phyloP scores from a whole-genome alignment of 2,329 filamentous ascomycete genomes.

The Teratosphaeria epicoccoides region DNA sequence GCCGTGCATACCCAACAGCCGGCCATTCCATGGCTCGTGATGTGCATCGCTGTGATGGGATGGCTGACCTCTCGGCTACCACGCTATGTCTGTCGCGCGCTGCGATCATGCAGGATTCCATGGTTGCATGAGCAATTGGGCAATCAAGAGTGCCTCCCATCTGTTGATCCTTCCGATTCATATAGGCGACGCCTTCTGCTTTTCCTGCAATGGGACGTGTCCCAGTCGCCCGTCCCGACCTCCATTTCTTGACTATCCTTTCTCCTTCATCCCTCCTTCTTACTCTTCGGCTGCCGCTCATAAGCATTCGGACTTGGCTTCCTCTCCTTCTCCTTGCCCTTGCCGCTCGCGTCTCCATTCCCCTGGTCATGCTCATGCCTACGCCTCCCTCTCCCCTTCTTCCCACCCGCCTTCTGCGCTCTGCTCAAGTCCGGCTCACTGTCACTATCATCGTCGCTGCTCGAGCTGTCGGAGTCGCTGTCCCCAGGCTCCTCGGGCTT shows the following conservation, averaged over 20 bases:
- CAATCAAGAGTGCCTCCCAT: no score
- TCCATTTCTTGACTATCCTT: no score
- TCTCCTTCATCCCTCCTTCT: constrained; percentile 19
- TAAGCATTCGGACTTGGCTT: constrained; percentile 70
- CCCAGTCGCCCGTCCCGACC: no score
- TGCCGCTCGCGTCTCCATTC: constrained; percentile 20
- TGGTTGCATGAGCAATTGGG: no score
- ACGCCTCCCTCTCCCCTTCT: constrained; percentile 43
- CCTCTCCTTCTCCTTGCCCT: constrained; percentile 33
- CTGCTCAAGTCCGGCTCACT: constrained; percentile 44
- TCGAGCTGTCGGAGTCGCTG: constrained; percentile 56
- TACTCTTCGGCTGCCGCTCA: constrained; percentile 56
- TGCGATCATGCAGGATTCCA: no score
- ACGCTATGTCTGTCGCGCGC: no score
- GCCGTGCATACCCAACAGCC: no score
- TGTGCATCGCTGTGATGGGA: no score
- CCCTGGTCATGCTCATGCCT: constrained; percentile 64
- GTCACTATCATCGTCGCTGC: constrained; percentile 46
- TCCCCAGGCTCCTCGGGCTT: constrained; percentile 72
- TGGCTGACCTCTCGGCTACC: no score
- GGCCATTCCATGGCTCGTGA: no score
- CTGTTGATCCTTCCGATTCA: no score
- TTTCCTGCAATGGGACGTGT: neutral
- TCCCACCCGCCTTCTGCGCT: constrained; percentile 32
- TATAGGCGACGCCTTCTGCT: neutral